Percentiles rank a stretch among this genome's conserved stretches.
phyloP scores from a whole-genome alignment of 73 alveolate species.

The Blepharisma japonicum region DNA sequence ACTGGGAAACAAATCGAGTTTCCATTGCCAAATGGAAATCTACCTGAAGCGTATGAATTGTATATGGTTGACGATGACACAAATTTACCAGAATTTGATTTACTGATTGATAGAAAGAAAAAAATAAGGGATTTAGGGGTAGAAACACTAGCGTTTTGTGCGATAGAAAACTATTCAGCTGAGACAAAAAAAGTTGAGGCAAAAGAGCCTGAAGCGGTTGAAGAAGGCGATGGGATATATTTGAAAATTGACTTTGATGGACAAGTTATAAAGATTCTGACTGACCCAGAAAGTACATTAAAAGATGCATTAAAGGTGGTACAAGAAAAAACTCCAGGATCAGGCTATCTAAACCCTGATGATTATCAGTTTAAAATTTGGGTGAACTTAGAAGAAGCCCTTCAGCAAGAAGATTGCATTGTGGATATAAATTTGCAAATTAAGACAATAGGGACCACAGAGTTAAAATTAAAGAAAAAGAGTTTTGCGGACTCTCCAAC shows the following conservation, averaged over 20 bases:
- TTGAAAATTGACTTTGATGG: too few species aligned
- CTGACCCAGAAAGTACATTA: too few species aligned
- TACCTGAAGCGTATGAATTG: slow-evolving; percentile 20
- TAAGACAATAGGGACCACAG: background rate
- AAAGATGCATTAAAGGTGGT: too few species aligned
- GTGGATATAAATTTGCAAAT: background rate
- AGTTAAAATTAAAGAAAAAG: slow-evolving; percentile 16
- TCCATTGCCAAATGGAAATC: background rate
- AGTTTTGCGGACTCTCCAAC: slow-evolving; percentile 26
- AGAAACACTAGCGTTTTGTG: background rate
- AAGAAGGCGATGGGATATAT: too few species aligned
- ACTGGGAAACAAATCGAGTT: background rate
- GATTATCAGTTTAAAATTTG: slow-evolving; percentile 13
- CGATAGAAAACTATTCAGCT: background rate
- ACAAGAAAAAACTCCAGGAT: background rate
- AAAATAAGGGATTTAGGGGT: slow-evolving; percentile 10
- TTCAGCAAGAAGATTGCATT: slow-evolving; percentile 11
- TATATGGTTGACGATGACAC: background rate
- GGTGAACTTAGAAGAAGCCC: background rate
- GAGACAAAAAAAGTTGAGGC: too few species aligned
- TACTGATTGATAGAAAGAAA: background rate
- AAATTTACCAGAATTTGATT: background rate
- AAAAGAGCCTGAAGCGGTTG: too few species aligned
- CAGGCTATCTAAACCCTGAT: slow-evolving; percentile 17
- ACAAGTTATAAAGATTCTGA: too few species aligned